Evolutionary conservation across 495 filamentous ascomycete species (phyloP), one percentile per base, ranked within the genome.

Genomic region (Immersiella caudata): DNA sequence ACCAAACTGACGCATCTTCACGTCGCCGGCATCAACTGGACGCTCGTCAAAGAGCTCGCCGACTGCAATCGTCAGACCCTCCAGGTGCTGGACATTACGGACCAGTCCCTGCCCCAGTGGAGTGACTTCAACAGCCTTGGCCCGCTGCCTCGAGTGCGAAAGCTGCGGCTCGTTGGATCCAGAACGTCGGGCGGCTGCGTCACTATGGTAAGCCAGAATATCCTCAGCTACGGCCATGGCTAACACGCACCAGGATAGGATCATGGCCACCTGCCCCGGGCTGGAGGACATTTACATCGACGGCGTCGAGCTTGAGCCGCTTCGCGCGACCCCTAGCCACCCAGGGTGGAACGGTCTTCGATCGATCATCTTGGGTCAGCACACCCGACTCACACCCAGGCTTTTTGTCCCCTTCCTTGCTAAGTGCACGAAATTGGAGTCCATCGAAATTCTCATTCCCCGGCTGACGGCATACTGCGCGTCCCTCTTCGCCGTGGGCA

Each of bases 361-460:
- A 2, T 55, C 52, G 3, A 22, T 55, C 20, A 2, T 62, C 35
- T 11, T 35, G 36, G 20, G 36, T 24, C 9, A 40, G 33, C 33
- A 62, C 35, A 35, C 36, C n/a, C 6, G 26, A 18, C 29, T 21
- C 33, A 26, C 27, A 29, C 18, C 29, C 33, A 20, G n/a, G 16
- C 27, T 59, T 26, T 27, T 29, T 27, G 57, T 29, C 57, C 33
- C 40, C 11, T 55, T 26, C n/a, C 52, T 55, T 55, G 7, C 14
- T 18, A n/a, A 55, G 52, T 24, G 24, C 52, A 24, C 52, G 21
- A 22, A 22, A 26, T 33, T 62, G 9, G 59, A 62, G 36, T 27
- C 35, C 51, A 29, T 54, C 18, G 26, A 58, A 56, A 59, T 20
- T 4, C 63, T 68, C 0, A 66, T 22, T 16, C 58, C 2, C 8